A percentile compares a stretch with the other conserved stretches of the same genome.
Evolutionary conservation across 1,139 yeast species (phyloP).

Genomic region (Arxiozyma bovina): DNA sequence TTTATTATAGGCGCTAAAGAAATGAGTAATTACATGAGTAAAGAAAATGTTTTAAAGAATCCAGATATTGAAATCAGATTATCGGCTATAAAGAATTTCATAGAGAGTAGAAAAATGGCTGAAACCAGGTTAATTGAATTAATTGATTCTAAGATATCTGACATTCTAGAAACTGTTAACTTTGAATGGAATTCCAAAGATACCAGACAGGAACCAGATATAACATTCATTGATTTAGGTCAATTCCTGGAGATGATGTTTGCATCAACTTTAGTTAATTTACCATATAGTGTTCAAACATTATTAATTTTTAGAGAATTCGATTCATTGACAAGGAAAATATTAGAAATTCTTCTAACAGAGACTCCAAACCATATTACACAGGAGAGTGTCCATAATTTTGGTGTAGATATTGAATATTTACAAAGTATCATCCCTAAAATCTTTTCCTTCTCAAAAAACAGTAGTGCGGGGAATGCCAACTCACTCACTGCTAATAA

Average conservation of each 20-base stretch:
- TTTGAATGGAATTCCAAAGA: slow-evolving; percentile 66
- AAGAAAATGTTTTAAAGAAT: slow-evolving; percentile 35
- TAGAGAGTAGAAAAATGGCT: slow-evolving; percentile 58
- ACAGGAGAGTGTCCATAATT: slow-evolving; percentile 46
- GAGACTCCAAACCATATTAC: slow-evolving; percentile 39
- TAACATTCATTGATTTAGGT: slow-evolving; percentile 78
- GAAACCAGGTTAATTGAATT: slow-evolving; percentile 73
- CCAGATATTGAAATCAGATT: slow-evolving; percentile 52
- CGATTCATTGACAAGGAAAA: slow-evolving; percentile 70
- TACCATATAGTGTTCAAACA: slow-evolving; percentile 72
- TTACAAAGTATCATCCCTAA: slow-evolving; percentile 45
- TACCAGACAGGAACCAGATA: slow-evolving; percentile 55
- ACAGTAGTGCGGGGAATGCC: neutral
- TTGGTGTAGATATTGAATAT: slow-evolving; percentile 53
- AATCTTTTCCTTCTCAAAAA: slow-evolving; percentile 30
- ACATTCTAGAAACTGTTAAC: slow-evolving; percentile 75
- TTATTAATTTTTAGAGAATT: slow-evolving; percentile 76
- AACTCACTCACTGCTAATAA: neutral
- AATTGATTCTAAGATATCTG: slow-evolving; percentile 72
- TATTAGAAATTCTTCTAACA: slow-evolving; percentile 51
- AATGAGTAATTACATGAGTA: slow-evolving; percentile 36
- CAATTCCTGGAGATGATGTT: slow-evolving; percentile 78
- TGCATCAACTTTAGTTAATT: slow-evolving; percentile 72
- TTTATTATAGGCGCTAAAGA: slow-evolving; percentile 51
- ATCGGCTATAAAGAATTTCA: slow-evolving; percentile 49